Evolutionary conservation across 2,329 filamentous ascomycete genomes (phyloP).

Genomic region (Pestalotiopsis fici): DNA sequence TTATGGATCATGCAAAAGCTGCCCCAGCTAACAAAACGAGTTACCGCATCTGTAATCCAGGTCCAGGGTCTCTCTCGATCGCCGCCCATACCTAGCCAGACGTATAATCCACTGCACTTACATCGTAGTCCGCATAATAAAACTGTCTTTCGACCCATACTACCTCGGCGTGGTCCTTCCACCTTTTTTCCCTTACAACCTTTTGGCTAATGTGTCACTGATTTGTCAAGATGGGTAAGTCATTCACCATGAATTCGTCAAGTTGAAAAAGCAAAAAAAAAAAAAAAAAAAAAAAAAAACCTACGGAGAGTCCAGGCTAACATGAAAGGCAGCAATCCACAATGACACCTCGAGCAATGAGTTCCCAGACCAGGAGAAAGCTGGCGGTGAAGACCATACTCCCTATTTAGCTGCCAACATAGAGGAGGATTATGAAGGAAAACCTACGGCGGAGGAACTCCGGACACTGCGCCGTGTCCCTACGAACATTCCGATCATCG

Average conservation of each 20-base stretch:
- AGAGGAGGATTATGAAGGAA: slow-evolving; percentile 30
- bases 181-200: not conserved
- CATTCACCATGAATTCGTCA: not conserved
- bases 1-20: not conserved
- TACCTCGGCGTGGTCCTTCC: not conserved
- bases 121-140: not conserved
- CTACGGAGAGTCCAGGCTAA: not conserved
- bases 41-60: not conserved
- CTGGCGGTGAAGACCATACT: slow-evolving; percentile 15
- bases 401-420: slow-evolving; percentile 25
- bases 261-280: not conserved
- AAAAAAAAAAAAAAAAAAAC: too few relatives aligned
- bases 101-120: not conserved
- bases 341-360: slow-evolving; percentile 4
- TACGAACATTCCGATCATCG: slow-evolving; percentile 49
- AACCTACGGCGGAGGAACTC: slow-evolving; percentile 48
- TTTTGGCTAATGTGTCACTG: not conserved
- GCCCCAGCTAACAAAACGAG: not conserved
- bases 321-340: not conserved
- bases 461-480: slow-evolving; percentile 39
- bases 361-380: slow-evolving; percentile 2
- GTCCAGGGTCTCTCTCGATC: not conserved
- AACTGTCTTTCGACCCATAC: slow-evolving; percentile 2
- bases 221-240: slow-evolving; percentile 6
- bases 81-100: not conserved